Evolutionary conservation across 148 eudicot genomes (phyloP).

Genomic region (Camellia granthamiana): DNA sequence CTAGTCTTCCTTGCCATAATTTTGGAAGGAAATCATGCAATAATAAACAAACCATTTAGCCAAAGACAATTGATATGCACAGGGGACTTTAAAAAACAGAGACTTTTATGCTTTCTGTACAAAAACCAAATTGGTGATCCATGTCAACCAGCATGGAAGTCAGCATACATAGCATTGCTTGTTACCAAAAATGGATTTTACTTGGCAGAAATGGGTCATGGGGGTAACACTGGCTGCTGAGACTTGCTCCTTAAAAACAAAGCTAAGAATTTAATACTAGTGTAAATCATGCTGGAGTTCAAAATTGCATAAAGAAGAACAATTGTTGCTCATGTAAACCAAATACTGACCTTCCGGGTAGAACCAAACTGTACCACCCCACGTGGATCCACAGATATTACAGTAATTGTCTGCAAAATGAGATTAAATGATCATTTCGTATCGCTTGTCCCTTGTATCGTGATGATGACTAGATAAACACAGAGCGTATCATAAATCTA

Average conservation of each 20-base stretch:
- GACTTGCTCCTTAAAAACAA: background rate
- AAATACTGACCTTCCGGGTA: constrained; percentile 54
- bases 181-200: background rate
- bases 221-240: background rate
- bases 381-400: constrained; percentile 63
- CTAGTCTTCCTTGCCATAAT: background rate
- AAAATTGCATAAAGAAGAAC: background rate
- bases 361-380: constrained; percentile 90
- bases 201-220: background rate
- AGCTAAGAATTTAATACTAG: background rate
- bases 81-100: background rate
- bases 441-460: background rate
- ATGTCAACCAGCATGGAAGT: background rate
- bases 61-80: background rate
- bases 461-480: background rate
- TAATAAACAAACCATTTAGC: background rate
- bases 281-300: background rate
- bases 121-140: background rate
- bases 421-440: constrained; percentile 2
- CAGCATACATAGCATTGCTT: background rate
- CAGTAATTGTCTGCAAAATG: constrained; percentile 64
- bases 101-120: background rate
- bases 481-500: background rate
- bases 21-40: background rate
- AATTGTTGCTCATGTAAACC: background rate